phyloP scores from a whole-genome alignment of 2,329 filamentous ascomycete genomes.

The Penicillium sp. region DNA sequence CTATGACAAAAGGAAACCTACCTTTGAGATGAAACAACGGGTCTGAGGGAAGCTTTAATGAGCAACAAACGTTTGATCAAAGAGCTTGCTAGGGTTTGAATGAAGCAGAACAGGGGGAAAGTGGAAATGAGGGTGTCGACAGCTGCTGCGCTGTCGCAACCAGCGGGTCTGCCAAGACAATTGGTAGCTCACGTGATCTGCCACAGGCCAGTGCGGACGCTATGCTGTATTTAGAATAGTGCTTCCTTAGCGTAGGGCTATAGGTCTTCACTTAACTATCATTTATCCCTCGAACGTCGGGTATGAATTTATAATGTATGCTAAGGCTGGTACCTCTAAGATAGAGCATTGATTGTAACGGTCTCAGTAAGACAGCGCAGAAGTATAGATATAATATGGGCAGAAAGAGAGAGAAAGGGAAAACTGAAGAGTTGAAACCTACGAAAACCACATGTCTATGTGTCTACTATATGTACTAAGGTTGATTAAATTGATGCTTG shows the following conservation, averaged over 20 bases:
- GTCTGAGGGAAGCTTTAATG: neutral
- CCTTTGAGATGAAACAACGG: neutral
- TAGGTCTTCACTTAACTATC: neutral
- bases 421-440: no score
- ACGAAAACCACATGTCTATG: neutral
- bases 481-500: neutral
- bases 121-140: slow-evolving; percentile 19
- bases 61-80: neutral
- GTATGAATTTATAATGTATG: neutral
- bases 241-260: neutral
- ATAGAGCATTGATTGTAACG: rapidly evolving
- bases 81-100: slow-evolving; percentile 16
- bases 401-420: neutral
- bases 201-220: neutral
- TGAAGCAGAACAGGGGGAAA: slow-evolving; percentile 17
- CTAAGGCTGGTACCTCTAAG: no score
- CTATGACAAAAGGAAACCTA: neutral
- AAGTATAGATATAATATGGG: neutral
- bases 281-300: neutral
- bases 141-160: slow-evolving; percentile 33
- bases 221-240: neutral
- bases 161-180: slow-evolving; percentile 36
- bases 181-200: neutral
- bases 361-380: neutral
- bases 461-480: neutral